phyloP scores from a whole-genome alignment of 805 yeast genomes.

The Metschnikowia baotianmanensis region DNA sequence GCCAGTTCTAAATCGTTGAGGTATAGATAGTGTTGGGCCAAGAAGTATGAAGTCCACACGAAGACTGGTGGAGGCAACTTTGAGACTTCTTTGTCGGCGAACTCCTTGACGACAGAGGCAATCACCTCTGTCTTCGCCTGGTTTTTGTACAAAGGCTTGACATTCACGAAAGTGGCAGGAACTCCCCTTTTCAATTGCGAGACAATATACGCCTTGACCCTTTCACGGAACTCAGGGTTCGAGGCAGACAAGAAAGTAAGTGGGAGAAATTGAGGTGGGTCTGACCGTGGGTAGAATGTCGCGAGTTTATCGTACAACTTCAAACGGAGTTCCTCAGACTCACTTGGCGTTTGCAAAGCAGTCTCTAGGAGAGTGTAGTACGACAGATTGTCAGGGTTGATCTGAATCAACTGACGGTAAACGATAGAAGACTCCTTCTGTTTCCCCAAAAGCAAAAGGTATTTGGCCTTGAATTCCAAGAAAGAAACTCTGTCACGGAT shows the following conservation, averaged over 20 bases:
- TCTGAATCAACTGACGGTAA: constrained; percentile 67
- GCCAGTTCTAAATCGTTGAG: constrained; percentile 56
- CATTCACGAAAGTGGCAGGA: constrained; percentile 84
- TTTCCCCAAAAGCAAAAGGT: constrained; percentile 55
- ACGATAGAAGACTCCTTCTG: constrained; percentile 62
- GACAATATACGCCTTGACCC: constrained; percentile 53
- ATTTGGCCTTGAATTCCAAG: constrained; percentile 65
- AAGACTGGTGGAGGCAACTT: constrained; percentile 41
- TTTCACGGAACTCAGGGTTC: constrained; percentile 43
- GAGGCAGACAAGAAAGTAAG: constrained; percentile 64
- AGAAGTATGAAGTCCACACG: constrained; percentile 73
- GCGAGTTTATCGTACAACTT: constrained; percentile 64
- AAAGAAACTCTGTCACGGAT: constrained; percentile 57
- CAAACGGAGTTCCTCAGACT: constrained; percentile 48
- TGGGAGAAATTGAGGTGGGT: constrained; percentile 77
- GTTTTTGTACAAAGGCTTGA: constrained; percentile 73
- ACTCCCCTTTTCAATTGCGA: constrained; percentile 73
- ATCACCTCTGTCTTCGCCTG: constrained; percentile 40
- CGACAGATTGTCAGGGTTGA: constrained; percentile 77
- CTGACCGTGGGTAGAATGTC: constrained; percentile 76
- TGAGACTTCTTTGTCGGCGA: constrained; percentile 32
- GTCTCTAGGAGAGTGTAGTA: constrained; percentile 70
- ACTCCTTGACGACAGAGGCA: constrained; percentile 53
- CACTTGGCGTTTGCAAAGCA: constrained; percentile 51
- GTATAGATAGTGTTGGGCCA: constrained; percentile 73